phyloP scores from a whole-genome alignment of 1,139 yeast species.

The Suhomyces maxii region DNA sequence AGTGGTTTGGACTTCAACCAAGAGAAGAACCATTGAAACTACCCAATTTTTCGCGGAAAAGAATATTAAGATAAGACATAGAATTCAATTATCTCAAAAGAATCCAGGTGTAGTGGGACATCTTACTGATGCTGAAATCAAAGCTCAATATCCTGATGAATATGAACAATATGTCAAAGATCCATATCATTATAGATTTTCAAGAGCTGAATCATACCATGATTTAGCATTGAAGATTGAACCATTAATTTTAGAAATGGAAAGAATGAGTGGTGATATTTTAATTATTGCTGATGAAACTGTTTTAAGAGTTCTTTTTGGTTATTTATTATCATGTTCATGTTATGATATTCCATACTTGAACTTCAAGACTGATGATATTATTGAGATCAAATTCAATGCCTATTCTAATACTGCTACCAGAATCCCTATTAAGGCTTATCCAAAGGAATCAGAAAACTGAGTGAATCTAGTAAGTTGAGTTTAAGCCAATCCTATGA shows the following conservation, averaged over 20 bases:
- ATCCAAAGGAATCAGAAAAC: too few relatives aligned
- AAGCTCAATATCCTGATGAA: constrained; percentile 64
- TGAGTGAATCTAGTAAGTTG: too few relatives aligned
- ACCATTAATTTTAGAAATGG: constrained; percentile 90
- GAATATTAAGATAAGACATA: constrained; percentile 59
- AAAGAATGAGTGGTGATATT: constrained; percentile 83
- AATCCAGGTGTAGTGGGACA: constrained; percentile 90
- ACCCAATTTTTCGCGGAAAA: constrained; percentile 64
- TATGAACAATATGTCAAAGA: constrained; percentile 64
- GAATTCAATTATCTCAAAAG: constrained; percentile 82
- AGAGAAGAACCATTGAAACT: constrained; percentile 79
- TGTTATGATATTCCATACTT: constrained; percentile 82
- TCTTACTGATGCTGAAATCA: constrained; percentile 59
- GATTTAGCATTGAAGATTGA: constrained; percentile 94
- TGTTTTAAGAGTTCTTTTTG: constrained; percentile 82
- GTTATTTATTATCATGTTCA: constrained; percentile 90
- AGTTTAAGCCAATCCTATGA: too few relatives aligned
- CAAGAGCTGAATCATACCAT: constrained; percentile 92
- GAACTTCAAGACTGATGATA: constrained; percentile 74
- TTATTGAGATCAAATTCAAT: constrained; percentile 83
- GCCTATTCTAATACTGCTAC: constrained; percentile 81
- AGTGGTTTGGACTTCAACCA: constrained; percentile 90
- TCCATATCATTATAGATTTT: constrained; percentile 90
- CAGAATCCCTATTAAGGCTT: constrained; percentile 34
- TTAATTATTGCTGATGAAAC: constrained; percentile 93